Base-by-base conservation (phyloP, 306 rosid genomes). In the Castanea crenata region DNA sequence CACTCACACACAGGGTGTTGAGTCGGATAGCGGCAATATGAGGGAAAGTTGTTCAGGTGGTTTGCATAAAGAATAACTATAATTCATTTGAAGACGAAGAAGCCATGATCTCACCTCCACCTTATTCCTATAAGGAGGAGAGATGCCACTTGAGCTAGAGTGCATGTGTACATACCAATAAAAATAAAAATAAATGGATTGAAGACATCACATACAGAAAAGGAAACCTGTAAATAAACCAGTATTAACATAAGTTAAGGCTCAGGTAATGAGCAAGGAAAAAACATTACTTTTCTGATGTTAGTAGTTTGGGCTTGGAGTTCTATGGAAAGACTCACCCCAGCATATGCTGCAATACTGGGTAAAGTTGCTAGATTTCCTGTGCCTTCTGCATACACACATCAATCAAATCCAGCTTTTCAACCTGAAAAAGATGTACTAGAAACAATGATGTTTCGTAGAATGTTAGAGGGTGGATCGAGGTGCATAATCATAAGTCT, bases 361-460 rank as follows among this genome's bases (percentile, higher is more conserved):
- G 98, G 97, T 25, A 91, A 76, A 77, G 85, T 87, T 67, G 98
- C 92, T 51, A 90, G 85, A 76, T 84, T 88, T 81, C 91, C 44
- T 38, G 44, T 38, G 44, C 10, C 10, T 38, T 38, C 44, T 38
- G 10, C 44, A 38, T 38, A 7, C 96, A 0, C 58, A 97, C 97
- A 83, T 89, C 99, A 72, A 94, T 86, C 90, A 94, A 87, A 85
- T 91, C 88, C 71, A 94, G 92, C 85, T 88, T 94, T 76, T 94
- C 92, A 55, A 94, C 99, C 97, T 94, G 92, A 19, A 84, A 87
- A 82, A 79, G 51, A 77, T 75, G 70, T 80, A 74, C 78, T 63
- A 56, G 75, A 86, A 83, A 74, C 55, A 71, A 73, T 56, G 34
- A 85, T 76, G 16, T 80, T 31, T 73, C 80, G 34, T 41, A 74